These are phyloP conservation scores for Takakia lepidozioides DNA, from an alignment of 225 moss, liverwort and hornwort species.

Conservation along the genomic window DNA sequence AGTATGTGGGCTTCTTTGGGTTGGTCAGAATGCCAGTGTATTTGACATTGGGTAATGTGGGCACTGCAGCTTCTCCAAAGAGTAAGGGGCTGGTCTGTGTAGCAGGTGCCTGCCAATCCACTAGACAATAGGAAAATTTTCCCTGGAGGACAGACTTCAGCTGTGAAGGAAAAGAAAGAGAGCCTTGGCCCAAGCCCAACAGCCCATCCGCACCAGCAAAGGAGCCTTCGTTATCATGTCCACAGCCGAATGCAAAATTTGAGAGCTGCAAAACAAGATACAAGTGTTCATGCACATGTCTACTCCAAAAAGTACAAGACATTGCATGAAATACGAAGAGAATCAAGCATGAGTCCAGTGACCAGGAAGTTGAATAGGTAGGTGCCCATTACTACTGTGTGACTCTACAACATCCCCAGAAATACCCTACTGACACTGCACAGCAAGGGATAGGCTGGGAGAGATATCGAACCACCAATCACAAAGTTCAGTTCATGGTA, in stretches of 20 bases:
- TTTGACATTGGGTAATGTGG: slow-evolving; percentile 22
- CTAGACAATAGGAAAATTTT: slow-evolving; percentile 57
- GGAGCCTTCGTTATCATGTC: slow-evolving; percentile 40
- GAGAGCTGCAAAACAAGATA: slow-evolving; percentile 35
- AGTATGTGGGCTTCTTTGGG: slow-evolving; percentile 36
- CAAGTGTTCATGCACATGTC: too few relatives aligned
- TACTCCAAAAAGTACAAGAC: too few relatives aligned
- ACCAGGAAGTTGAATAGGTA: too few relatives aligned
- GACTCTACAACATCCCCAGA: too few relatives aligned
- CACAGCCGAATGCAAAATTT: slow-evolving; percentile 53
- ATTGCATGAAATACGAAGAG: too few relatives aligned
- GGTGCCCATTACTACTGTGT: too few relatives aligned
- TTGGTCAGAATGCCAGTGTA: slow-evolving; percentile 30
- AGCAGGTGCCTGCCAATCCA: slow-evolving; percentile 40
- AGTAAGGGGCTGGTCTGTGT: slow-evolving; percentile 48
- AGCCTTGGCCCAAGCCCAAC: slow-evolving; percentile 38
- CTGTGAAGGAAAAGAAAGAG: slow-evolving; percentile 41
- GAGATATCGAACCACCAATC: too few relatives aligned
- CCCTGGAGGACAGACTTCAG: slow-evolving; percentile 34
- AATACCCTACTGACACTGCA: too few relatives aligned
- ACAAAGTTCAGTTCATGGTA: too few relatives aligned
- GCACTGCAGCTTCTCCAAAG: slow-evolving; percentile 46
- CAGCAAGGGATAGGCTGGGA: too few relatives aligned
- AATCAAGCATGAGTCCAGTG: too few relatives aligned
- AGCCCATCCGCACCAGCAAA: slow-evolving; percentile 54